Percentiles rank a stretch among this genome's conserved stretches.
Evolutionary conservation across 129 eudicot species (phyloP).

Genomic region (Flaveria robusta): DNA sequence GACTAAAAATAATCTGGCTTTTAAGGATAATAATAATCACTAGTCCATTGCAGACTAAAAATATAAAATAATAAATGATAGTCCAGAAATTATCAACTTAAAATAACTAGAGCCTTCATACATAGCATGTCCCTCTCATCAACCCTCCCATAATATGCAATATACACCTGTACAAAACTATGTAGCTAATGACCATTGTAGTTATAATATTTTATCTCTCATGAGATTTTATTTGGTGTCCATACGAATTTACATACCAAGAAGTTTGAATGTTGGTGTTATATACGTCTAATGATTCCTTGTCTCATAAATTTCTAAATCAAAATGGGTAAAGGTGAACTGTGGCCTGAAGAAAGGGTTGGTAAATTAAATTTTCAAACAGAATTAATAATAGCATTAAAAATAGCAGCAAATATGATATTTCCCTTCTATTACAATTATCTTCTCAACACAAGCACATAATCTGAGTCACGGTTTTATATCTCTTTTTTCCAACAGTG

Average conservation of each 20-base stretch:
- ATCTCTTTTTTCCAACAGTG: not conserved
- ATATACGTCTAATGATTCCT: conserved; percentile 1
- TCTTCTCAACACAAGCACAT: not conserved
- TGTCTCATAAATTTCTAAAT: not conserved
- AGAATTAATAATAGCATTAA: not conserved
- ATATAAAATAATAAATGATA: not conserved
- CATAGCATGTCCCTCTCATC: not conserved
- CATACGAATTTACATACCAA: not conserved
- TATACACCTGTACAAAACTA: not conserved
- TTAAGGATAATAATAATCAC: no score
- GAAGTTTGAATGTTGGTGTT: conserved; percentile 5
- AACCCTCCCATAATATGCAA: not conserved
- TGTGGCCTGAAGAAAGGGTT: not conserved
- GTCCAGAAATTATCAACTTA: not conserved
- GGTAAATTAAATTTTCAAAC: not conserved
- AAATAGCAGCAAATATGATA: not conserved
- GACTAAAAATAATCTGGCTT: not conserved
- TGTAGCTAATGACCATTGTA: not conserved
- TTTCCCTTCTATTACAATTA: not conserved
- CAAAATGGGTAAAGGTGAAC: not conserved
- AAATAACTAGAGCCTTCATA: not conserved
- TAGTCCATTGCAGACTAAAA: not conserved
- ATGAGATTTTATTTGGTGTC: not conserved
- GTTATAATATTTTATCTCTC: not conserved
- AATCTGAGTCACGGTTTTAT: not conserved